Conservation (phyloP, 2,329 filamentous ascomycete species). For the Cladosporium sp. region DNA sequence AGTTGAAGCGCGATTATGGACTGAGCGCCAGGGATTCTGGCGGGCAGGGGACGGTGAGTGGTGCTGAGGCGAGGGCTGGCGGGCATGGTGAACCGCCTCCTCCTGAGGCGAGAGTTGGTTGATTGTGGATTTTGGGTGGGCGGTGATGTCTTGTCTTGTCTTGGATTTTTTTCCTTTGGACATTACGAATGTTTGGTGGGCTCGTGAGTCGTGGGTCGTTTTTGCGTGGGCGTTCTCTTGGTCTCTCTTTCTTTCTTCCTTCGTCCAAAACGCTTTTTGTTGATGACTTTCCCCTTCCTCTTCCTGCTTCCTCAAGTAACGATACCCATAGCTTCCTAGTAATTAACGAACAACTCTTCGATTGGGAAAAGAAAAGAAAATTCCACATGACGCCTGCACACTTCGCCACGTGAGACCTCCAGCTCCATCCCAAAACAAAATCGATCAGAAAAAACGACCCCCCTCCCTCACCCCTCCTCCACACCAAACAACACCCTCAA, state of each 20-base stretch:
- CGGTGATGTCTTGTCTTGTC: background rate
- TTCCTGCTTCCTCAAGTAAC: background rate
- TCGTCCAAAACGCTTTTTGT: background rate
- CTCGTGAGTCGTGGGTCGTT: background rate
- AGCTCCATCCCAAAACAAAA: too few species aligned
- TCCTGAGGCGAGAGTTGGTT: constrained; percentile 1
- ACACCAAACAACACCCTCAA: constrained; percentile 56
- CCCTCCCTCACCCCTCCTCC: constrained; percentile 31
- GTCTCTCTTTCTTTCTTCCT: too few species aligned
- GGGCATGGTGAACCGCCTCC: background rate
- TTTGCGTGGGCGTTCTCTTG: background rate
- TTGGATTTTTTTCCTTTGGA: too few species aligned
- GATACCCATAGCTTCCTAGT: constrained; percentile 8
- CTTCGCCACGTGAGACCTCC: too few species aligned
- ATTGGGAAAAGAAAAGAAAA: too few species aligned
- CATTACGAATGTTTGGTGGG: background rate
- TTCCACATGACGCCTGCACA: too few species aligned
- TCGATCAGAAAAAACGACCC: too few species aligned
- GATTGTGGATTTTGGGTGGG: background rate
- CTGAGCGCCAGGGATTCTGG: background rate
- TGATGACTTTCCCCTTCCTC: too few species aligned
- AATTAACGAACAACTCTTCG: background rate
- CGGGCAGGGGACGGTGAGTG: background rate
- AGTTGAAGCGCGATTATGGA: constrained; percentile 14
- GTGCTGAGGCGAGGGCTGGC: constrained; percentile 4